phyloP scores from a whole-genome alignment of 352 stramenopile species.

The Globisporangium barbulae region DNA sequence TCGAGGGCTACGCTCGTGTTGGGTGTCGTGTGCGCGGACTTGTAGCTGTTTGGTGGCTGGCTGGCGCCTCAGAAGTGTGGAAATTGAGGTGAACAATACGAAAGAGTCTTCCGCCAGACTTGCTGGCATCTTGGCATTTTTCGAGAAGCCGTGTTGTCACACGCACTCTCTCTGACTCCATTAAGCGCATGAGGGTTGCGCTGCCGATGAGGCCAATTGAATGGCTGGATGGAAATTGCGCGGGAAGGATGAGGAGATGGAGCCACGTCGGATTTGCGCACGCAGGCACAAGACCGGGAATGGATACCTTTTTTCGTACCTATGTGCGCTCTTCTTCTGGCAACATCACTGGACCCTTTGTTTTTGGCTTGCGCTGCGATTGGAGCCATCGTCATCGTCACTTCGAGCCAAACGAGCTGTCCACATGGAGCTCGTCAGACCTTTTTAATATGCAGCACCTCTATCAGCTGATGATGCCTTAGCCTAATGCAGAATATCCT shows the following conservation, averaged over 20 bases:
- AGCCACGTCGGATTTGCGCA: slow-evolving; percentile 3
- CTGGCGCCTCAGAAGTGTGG: neutral
- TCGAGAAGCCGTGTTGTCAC: slow-evolving; percentile 1
- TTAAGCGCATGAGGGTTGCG: neutral
- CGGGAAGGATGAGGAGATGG: neutral
- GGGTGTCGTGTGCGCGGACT: neutral
- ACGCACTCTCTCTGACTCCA: neutral
- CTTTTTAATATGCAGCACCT: neutral
- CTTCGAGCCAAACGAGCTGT: neutral
- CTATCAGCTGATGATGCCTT: neutral
- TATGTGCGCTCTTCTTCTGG: slow-evolving; percentile 1
- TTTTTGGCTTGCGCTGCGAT: too few relatives aligned
- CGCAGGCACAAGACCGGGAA: neutral
- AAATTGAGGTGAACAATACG: neutral
- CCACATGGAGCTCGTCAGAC: neutral
- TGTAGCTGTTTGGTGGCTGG: neutral
- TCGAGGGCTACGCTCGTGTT: neutral
- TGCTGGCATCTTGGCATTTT: neutral
- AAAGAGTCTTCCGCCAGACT: neutral
- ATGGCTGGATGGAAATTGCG: neutral
- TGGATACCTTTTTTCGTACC: slow-evolving; percentile 10
- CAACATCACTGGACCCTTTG: neutral
- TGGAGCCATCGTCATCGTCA: slow-evolving; percentile 4
- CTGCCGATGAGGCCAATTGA: neutral
- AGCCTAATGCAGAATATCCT: neutral